phyloP scores from a whole-genome alignment of 2,329 filamentous ascomycete genomes.

The Tolypocladium ophioglossoides region DNA sequence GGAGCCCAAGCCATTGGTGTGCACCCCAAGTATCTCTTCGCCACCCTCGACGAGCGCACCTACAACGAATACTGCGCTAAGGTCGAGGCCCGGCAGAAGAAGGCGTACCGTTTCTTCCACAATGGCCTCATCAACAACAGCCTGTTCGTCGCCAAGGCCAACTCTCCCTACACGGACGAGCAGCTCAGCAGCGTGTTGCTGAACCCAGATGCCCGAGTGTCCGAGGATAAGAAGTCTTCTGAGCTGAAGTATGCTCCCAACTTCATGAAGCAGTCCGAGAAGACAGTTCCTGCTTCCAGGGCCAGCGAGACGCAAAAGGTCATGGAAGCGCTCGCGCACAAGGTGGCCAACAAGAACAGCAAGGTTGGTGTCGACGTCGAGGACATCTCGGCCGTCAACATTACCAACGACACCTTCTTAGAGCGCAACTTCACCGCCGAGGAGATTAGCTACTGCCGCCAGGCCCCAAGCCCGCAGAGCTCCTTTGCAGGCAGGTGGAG shows the following conservation, averaged over 20 bases:
- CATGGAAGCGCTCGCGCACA: constrained; percentile 65
- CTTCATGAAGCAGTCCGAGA: constrained; percentile 55
- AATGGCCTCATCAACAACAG: constrained; percentile 97
- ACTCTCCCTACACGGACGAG: constrained; percentile 80
- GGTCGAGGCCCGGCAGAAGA: constrained; percentile 92
- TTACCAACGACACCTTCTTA: constrained; percentile 87
- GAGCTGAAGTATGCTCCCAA: constrained; percentile 63
- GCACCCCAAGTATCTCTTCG: constrained; percentile 91
- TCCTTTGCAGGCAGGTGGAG: constrained; percentile 95
- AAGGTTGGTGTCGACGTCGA: constrained; percentile 94
- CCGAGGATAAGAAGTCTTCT: constrained; percentile 75
- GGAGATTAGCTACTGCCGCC: constrained; percentile 80
- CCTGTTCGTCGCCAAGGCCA: constrained; percentile 90
- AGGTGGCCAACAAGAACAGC: constrained; percentile 45
- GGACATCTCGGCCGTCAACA: constrained; percentile 76
- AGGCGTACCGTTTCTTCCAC: constrained; percentile 97
- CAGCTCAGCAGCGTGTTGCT: constrained; percentile 83
- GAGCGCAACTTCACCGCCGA: constrained; percentile 84
- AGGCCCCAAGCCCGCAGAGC: constrained; percentile 68
- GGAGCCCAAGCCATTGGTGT: constrained; percentile 95
- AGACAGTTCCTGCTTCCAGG: constrained; percentile 36
- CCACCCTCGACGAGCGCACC: constrained; percentile 78
- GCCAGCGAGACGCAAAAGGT: constrained; percentile 59
- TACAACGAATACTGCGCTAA: constrained; percentile 78
- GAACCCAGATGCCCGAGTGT: constrained; percentile 84